Evolutionary conservation across 306 rosid species (phyloP).

Genomic region (Ziziphus jujuba): DNA sequence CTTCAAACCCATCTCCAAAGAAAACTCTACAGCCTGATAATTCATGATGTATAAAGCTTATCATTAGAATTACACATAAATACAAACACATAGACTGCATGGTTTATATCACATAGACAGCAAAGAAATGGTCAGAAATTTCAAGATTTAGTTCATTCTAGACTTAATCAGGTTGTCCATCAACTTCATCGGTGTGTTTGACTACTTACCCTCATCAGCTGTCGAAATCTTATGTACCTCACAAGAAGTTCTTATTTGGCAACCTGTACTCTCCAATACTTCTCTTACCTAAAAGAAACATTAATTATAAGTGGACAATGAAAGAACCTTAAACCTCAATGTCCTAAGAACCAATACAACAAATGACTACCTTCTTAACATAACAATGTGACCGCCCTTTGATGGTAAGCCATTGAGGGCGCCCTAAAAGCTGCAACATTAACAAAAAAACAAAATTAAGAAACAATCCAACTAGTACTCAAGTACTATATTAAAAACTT

Average conservation of each 20-base stretch:
- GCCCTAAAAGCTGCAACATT: slow-evolving; percentile 60
- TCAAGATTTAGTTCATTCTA: too few species aligned
- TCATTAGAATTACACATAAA: neutral
- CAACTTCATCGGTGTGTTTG: too few species aligned
- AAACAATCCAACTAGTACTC: neutral
- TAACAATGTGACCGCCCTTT: slow-evolving; percentile 69
- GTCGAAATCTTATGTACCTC: slow-evolving; percentile 58
- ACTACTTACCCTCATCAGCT: slow-evolving; percentile 51
- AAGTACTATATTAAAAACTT: neutral
- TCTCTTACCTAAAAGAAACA: slow-evolving; percentile 56
- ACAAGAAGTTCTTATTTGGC: slow-evolving; percentile 50
- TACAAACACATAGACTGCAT: too few species aligned
- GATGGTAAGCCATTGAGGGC: slow-evolving; percentile 94
- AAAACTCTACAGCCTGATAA: slow-evolving; percentile 59
- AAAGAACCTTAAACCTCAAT: neutral
- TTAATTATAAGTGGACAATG: slow-evolving; percentile 1
- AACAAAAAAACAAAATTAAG: neutral
- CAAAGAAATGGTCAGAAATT: too few species aligned
- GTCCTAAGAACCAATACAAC: neutral
- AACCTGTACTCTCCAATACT: slow-evolving; percentile 57
- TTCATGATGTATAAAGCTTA: slow-evolving; percentile 6
- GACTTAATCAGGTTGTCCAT: too few species aligned
- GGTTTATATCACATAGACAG: too few species aligned
- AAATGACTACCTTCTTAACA: slow-evolving; percentile 50
- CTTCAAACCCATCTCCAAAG: slow-evolving; percentile 58